Conservation (phyloP, 495 filamentous ascomycete genomes). For the Evansstolkia leycettana region DNA sequence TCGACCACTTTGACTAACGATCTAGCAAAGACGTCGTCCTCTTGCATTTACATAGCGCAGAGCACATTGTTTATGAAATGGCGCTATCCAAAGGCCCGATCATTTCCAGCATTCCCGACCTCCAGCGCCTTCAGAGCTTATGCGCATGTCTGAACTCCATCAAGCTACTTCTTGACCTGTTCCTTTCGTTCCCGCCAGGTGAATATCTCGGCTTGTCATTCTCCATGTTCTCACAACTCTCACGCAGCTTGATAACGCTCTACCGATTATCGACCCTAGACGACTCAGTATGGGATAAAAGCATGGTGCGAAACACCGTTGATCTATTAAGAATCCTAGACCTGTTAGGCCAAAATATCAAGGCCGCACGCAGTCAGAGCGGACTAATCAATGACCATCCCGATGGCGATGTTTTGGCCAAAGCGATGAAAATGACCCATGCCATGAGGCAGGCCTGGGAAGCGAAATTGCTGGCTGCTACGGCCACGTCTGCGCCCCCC, state of each 20-base stretch:
- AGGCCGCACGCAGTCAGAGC: too few species aligned
- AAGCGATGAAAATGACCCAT: slow-evolving; percentile 10
- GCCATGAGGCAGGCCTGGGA: slow-evolving; percentile 14
- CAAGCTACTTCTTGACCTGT: slow-evolving; percentile 26
- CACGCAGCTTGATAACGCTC: slow-evolving; percentile 23
- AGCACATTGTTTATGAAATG: slow-evolving; percentile 31
- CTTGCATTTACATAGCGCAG: slow-evolving; percentile 23
- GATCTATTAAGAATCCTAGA: slow-evolving; percentile 17
- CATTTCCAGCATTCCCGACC: slow-evolving; percentile 9
- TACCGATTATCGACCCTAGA: slow-evolving; percentile 31
- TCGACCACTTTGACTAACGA: background rate
- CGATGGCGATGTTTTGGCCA: slow-evolving; percentile 1
- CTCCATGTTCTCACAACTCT: slow-evolving; percentile 27
- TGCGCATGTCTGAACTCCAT: slow-evolving; percentile 21
- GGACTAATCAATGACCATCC: too few species aligned
- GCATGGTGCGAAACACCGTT: slow-evolving; percentile 15
- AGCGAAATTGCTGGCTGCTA: slow-evolving; percentile 10
- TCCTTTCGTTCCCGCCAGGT: slow-evolving; percentile 16
- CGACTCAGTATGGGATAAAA: slow-evolving; percentile 23
- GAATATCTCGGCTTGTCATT: slow-evolving; percentile 24
- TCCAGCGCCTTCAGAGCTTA: slow-evolving; percentile 21
- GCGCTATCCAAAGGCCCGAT: slow-evolving; percentile 15
- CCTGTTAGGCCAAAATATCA: slow-evolving; percentile 6
- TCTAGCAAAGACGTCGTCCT: slow-evolving; percentile 32
- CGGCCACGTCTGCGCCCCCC: too few species aligned